Conservation (phyloP, 2,329 filamentous ascomycete genomes). For the Apiospora hydei region DNA sequence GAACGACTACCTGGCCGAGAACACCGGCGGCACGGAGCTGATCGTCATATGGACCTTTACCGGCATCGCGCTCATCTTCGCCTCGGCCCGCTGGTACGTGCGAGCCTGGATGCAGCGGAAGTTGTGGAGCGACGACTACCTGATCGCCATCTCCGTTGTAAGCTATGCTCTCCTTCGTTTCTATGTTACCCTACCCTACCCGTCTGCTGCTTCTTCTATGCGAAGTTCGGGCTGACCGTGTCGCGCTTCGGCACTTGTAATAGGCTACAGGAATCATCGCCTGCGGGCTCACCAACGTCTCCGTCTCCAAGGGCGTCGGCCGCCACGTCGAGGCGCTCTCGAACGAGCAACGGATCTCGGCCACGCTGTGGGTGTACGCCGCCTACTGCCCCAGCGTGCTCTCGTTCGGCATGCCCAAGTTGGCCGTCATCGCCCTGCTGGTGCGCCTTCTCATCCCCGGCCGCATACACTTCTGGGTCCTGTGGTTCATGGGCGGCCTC, state of each 20-base stretch:
- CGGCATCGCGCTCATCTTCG: conserved; percentile 39
- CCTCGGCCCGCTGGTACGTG: conserved; percentile 41
- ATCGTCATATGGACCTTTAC: conserved; percentile 42
- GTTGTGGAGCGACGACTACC: conserved; percentile 46
- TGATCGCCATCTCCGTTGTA: conserved; percentile 45
- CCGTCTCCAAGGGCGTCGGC: conserved; percentile 10
- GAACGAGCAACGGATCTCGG: background rate
- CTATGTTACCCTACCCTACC: background rate
- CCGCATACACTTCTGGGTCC: background rate
- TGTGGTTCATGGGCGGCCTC: background rate
- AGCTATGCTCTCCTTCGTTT: conserved; percentile 22
- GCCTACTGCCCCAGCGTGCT: conserved; percentile 16
- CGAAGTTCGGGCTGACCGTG: background rate
- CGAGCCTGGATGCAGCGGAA: conserved; percentile 40
- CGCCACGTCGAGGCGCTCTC: background rate
- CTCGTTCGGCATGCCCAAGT: conserved; percentile 20
- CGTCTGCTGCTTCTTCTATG: background rate
- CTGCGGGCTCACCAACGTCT: background rate
- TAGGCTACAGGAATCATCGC: background rate
- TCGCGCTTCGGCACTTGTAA: background rate
- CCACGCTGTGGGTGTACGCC: conserved; percentile 4
- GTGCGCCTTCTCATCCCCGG: background rate
- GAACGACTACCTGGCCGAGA: background rate
- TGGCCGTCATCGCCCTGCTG: conserved; percentile 15
- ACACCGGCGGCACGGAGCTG: conserved; percentile 41